Evolutionary conservation across 768 basidiomycete genomes (phyloP).

Genomic region (Mycena galericulata): DNA sequence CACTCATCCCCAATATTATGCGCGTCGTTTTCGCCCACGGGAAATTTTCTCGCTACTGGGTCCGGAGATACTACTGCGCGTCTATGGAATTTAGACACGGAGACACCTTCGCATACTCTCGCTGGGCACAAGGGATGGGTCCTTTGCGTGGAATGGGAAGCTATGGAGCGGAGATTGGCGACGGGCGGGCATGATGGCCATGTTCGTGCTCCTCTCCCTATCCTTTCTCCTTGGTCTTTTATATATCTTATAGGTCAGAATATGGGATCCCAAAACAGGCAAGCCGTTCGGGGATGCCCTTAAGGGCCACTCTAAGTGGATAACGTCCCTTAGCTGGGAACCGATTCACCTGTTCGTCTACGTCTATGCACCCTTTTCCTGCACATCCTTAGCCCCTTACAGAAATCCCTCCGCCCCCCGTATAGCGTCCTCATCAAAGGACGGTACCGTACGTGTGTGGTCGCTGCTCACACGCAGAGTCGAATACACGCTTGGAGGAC

Average conservation of each 20-base stretch:
- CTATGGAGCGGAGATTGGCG: conserved; percentile 88
- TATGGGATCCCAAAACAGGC: conserved; percentile 96
- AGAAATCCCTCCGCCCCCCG: conserved; percentile 87
- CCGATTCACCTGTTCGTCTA: conserved; percentile 87
- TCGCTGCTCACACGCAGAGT: conserved; percentile 74
- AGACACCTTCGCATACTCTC: conserved; percentile 89
- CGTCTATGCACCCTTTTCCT: not conserved
- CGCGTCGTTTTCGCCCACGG: conserved; percentile 95
- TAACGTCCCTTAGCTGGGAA: conserved; percentile 95
- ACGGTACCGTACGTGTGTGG: conserved; percentile 97
- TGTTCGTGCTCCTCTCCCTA: conserved; percentile 54
- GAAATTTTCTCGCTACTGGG: conserved; percentile 91
- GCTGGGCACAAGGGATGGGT: conserved; percentile 96
- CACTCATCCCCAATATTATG: conserved; percentile 95
- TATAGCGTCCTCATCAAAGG: conserved; percentile 95
- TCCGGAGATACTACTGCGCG: conserved; percentile 94
- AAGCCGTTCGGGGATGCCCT: conserved; percentile 90
- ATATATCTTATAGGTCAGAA: conserved; percentile 62
- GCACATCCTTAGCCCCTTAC: conserved; percentile 12
- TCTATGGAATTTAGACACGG: conserved; percentile 94
- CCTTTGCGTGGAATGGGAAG: conserved; percentile 97
- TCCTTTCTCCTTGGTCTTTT: not conserved
- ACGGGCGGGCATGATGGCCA: conserved; percentile 96
- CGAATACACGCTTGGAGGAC: conserved; percentile 91
- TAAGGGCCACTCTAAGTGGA: conserved; percentile 96